Conservation (phyloP, 2,329 filamentous ascomycete genomes). For the Colletotrichum tanaceti region DNA sequence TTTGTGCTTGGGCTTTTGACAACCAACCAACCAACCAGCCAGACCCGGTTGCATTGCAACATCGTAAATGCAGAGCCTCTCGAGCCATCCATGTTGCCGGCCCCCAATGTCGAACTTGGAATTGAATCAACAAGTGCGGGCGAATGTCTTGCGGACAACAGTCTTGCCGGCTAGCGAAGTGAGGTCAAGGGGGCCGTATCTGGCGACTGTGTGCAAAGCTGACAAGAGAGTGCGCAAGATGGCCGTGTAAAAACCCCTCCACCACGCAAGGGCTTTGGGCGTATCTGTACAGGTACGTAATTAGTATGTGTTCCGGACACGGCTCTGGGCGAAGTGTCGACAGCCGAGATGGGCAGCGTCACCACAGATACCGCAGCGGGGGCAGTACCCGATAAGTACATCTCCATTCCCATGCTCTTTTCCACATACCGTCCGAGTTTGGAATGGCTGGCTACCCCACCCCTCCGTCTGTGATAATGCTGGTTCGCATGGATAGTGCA, state of each 20-base stretch:
- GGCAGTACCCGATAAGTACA: background rate
- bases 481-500: slow-evolving; percentile 45
- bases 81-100: background rate
- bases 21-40: background rate
- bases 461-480: slow-evolving; percentile 34
- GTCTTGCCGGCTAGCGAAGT: slow-evolving; percentile 3
- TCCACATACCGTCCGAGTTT: too few relatives aligned
- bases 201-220: slow-evolving; percentile 1
- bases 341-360: slow-evolving; percentile 10
- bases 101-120: background rate
- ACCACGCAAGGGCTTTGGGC: background rate
- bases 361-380: slow-evolving; percentile 12
- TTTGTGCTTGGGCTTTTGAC: background rate
- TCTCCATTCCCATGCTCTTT: too few relatives aligned
- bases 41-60: slow-evolving; percentile 1
- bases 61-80: slow-evolving; percentile 18
- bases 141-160: slow-evolving; percentile 1
- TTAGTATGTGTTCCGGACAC: too few relatives aligned
- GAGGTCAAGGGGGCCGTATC: slow-evolving; percentile 14
- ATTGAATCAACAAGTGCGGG: slow-evolving; percentile 7
- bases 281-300: too few relatives aligned
- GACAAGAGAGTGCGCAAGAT: slow-evolving; percentile 10
- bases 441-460: slow-evolving; percentile 20
- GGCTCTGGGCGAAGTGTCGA: slow-evolving; percentile 15
- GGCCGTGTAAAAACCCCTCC: background rate